Base-by-base conservation (phyloP, 805 yeast species). In the Metschnikowia peoriensis region DNA sequence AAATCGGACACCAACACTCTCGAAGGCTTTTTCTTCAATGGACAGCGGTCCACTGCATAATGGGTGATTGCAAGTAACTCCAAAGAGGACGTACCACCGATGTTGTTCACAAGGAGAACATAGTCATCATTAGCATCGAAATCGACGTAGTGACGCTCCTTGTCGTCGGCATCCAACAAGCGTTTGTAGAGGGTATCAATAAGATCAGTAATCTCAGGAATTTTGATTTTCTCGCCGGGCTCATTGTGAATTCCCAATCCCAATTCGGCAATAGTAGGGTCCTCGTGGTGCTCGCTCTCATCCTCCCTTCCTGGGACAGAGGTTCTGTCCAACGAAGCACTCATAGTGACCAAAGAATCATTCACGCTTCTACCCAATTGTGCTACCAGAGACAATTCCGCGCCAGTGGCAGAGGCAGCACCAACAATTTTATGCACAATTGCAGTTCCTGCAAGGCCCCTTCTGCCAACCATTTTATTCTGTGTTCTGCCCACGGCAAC, bases 191-290 rank as follows among this genome's bases (percentile, higher is more conserved):
- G 76, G 32, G 81, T 75, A 28, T 76, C 73, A 29, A 77, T 52
- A 49, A 93, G 71, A 0, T 79, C 80, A 15, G 82, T 85, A 47
- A 89, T 81, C 0, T 81, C 66, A 28, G 97, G 97, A 60, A 92
- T 82, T 15, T 88, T 86, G 38, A 81, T 64, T 55, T 82, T 80
- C 52, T 84, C 84, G 55, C 97, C 97, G 0, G 97, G 94, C 67
- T 92, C 98, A 63, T 92, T 92, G 70, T 92, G 98, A 55, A 92
- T 92, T 43, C 98, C 98, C 84, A 92, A 86, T 28, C 98, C 98
- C 53, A 92, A 78, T 68, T 92, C 98, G 65, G 88, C 86, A 68
- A 88, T 89, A 52, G 83, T 74, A 15, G 56, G 53, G 4, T 69
- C 77, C 28, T 71, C 78, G 55, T 89, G 78, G 50, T 70, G 67